Conservation (phyloP, 805 yeast genomes). For the Ogataea wickerhamii region DNA sequence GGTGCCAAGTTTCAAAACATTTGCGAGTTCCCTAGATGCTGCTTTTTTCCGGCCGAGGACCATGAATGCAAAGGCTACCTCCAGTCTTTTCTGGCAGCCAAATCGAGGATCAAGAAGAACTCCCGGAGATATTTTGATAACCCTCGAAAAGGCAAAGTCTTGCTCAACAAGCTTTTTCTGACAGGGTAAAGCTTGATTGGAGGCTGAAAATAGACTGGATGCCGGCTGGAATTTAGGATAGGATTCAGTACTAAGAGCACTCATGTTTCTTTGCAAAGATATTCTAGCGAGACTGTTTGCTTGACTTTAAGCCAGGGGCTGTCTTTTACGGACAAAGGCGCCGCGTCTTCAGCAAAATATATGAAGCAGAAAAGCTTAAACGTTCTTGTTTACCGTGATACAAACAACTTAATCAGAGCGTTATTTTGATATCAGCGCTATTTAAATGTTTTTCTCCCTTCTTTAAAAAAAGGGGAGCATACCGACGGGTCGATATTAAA, state of each 20-base stretch:
- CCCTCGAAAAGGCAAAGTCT: slow-evolving; percentile 16
- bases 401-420: too few relatives aligned
- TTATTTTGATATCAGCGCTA: too few relatives aligned
- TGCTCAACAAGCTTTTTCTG: slow-evolving; percentile 13
- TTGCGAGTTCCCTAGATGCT: slow-evolving; percentile 19
- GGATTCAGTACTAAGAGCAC: slow-evolving; percentile 15
- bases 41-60: slow-evolving; percentile 17
- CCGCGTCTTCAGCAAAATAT: too few relatives aligned
- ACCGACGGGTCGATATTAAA: too few relatives aligned
- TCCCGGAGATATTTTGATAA: slow-evolving; percentile 6
- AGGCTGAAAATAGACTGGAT: slow-evolving; percentile 16
- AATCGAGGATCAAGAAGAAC: slow-evolving; percentile 13
- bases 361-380: too few relatives aligned
- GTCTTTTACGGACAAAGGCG: too few relatives aligned
- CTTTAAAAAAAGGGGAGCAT: too few relatives aligned
- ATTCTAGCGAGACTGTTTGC: slow-evolving; percentile 10
- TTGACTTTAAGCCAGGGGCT: too few relatives aligned
- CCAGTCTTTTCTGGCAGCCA: slow-evolving; percentile 9
- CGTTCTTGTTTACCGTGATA: too few relatives aligned
- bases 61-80: slow-evolving; percentile 16
- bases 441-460: too few relatives aligned
- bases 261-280: slow-evolving; percentile 13
- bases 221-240: slow-evolving; percentile 17
- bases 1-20: slow-evolving; percentile 13
- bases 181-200: slow-evolving; percentile 15